These are phyloP conservation scores for Tetrapisispora taiwanensis DNA, from an alignment of 805 yeast genomes.

Conservation along the genomic window DNA sequence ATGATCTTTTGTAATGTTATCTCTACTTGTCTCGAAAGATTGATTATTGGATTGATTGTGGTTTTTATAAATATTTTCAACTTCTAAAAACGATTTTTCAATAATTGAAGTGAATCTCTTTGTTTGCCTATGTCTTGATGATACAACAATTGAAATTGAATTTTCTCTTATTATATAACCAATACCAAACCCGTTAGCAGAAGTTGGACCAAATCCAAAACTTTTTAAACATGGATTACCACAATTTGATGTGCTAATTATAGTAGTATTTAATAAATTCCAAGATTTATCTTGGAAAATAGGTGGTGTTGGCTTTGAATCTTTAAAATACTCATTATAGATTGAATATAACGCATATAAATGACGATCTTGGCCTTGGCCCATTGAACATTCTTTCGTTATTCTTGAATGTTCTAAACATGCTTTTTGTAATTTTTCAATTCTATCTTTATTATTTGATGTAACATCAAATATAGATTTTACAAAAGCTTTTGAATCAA, in stretches of 20 bases:
- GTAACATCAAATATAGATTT: slow-evolving; percentile 71
- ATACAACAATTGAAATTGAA: slow-evolving; percentile 67
- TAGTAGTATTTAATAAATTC: slow-evolving; percentile 72
- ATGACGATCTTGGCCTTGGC: slow-evolving; percentile 89
- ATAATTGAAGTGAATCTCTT: slow-evolving; percentile 60
- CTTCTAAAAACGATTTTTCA: slow-evolving; percentile 51
- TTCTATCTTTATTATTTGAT: slow-evolving; percentile 45
- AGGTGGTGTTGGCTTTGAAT: slow-evolving; percentile 43
- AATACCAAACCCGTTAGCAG: slow-evolving; percentile 85
- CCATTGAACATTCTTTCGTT: slow-evolving; percentile 60
- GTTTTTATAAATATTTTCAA: slow-evolving; percentile 39
- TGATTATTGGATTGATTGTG: neutral
- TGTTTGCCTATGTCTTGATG: slow-evolving; percentile 85
- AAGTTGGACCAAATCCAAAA: slow-evolving; percentile 88
- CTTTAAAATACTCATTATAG: slow-evolving; percentile 46
- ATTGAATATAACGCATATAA: slow-evolving; percentile 77
- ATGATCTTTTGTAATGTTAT: neutral
- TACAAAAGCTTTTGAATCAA: slow-evolving; percentile 71
- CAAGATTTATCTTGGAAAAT: slow-evolving; percentile 81
- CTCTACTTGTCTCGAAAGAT: neutral
- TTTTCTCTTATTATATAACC: slow-evolving; percentile 81
- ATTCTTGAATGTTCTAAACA: slow-evolving; percentile 59
- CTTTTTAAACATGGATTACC: slow-evolving; percentile 81
- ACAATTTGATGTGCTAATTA: slow-evolving; percentile 78
- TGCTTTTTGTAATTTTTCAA: slow-evolving; percentile 52